Evolutionary conservation across 192 early-diverging fungal species (phyloP).

Genomic region (Dimargaris cristalligena): DNA sequence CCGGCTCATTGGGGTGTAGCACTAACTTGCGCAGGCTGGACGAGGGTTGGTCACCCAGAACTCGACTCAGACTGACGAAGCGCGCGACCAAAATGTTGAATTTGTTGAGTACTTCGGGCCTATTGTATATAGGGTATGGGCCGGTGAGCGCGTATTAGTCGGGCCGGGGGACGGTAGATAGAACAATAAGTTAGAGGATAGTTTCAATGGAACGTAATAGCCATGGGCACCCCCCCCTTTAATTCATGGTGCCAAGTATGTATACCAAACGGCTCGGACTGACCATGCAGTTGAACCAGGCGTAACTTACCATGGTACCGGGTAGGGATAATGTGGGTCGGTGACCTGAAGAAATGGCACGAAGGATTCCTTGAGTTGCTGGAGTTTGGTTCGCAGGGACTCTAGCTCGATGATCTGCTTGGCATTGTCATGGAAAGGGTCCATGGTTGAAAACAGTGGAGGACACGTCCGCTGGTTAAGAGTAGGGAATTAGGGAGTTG

Average conservation of each 20-base stretch:
- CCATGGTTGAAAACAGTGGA: too few species aligned
- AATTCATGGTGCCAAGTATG: too few species aligned
- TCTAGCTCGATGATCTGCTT: slow-evolving; percentile 17
- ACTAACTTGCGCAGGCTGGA: slow-evolving; percentile 21
- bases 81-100: slow-evolving; percentile 30
- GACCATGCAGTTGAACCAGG: not conserved
- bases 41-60: slow-evolving; percentile 20
- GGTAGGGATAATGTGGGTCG: slow-evolving; percentile 22
- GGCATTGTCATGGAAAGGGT: slow-evolving; percentile 6
- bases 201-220: not conserved
- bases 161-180: too few species aligned
- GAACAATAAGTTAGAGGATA: not conserved
- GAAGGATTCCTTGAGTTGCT: slow-evolving; percentile 31
- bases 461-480: too few species aligned
- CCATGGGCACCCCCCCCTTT: too few species aligned
- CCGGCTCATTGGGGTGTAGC: slow-evolving; percentile 22
- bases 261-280: not conserved
- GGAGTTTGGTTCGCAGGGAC: slow-evolving; percentile 28
- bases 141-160: not conserved
- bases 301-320: slow-evolving; percentile 16
- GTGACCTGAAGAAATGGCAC: slow-evolving; percentile 22
- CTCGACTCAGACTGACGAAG: slow-evolving; percentile 25
- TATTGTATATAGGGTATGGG: not conserved
- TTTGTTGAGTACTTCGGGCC: slow-evolving; percentile 31
- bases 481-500: too few species aligned